Conservation (phyloP, 2,329 filamentous ascomycete species). For the Colletotrichum sp. region DNA sequence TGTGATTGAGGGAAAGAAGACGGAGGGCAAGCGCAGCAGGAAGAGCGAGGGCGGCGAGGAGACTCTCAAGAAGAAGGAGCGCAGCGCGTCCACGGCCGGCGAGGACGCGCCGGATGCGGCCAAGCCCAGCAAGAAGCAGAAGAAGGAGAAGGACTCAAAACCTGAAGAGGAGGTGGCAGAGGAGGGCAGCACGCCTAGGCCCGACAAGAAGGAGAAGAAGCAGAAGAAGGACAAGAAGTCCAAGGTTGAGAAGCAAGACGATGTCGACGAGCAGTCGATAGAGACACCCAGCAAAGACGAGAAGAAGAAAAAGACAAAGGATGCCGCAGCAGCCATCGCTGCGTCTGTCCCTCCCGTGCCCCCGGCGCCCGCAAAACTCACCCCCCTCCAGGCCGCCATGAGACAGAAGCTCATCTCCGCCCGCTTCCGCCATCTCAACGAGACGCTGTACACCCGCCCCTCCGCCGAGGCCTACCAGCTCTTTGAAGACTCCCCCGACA, state of each 20-base stretch:
- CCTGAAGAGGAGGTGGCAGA: constrained; percentile 24
- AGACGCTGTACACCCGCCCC: constrained; percentile 92
- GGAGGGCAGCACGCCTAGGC: constrained; percentile 27
- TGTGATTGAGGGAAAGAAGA: constrained; percentile 72
- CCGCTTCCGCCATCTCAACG: constrained; percentile 95
- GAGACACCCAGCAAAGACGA: constrained; percentile 14
- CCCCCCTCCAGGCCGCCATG: constrained; percentile 93
- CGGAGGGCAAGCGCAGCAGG: background rate
- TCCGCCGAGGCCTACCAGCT: constrained; percentile 83
- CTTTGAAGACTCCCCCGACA: constrained; percentile 84
- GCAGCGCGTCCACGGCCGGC: constrained; percentile 30
- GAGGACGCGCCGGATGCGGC: constrained; percentile 9
- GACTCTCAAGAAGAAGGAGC: constrained; percentile 21
- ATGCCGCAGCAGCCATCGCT: constrained; percentile 24
- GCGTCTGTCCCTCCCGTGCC: constrained; percentile 38
- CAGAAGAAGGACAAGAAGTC: constrained; percentile 28
- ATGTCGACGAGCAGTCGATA: constrained; percentile 19
- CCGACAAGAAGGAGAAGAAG: constrained; percentile 36
- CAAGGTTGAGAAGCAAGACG: constrained; percentile 20
- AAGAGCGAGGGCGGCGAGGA: constrained; percentile 19
- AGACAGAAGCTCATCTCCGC: constrained; percentile 92
- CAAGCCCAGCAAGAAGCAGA: constrained; percentile 14
- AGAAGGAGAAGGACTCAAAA: constrained; percentile 28
- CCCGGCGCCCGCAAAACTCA: constrained; percentile 67
- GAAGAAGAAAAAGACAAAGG: constrained; percentile 20